Percentiles rank a stretch among this genome's conserved stretches.
Evolutionary conservation across 163 green algal species (phyloP).

Genomic region (Smithsoniella earleae): DNA sequence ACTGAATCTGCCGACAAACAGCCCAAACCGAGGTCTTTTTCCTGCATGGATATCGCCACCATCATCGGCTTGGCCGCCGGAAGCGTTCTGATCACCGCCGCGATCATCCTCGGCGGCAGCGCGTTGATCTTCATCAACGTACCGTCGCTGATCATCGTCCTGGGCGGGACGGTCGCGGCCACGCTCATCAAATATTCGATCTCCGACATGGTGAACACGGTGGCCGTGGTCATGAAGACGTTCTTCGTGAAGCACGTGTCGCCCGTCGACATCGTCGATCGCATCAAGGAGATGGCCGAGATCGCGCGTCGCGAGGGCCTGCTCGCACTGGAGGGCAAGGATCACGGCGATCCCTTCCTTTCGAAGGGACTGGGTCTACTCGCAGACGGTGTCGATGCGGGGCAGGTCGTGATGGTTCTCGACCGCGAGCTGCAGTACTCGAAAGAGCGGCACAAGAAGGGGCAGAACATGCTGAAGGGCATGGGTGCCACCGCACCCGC

Average conservation of each 20-base stretch:
- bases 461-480: not conserved
- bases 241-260: not conserved
- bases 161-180: not conserved
- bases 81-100: not conserved
- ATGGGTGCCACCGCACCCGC: not conserved
- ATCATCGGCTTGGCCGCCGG: no score
- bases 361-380: not conserved
- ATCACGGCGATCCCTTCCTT: not conserved
- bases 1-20: no score
- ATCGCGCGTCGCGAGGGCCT: not conserved
- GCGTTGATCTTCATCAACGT: not conserved
- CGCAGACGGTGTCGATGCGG: not conserved
- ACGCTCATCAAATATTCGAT: not conserved
- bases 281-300: not conserved
- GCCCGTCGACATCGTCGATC: not conserved
- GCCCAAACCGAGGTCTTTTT: no score
- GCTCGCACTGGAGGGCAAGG: not conserved
- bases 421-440: not conserved
- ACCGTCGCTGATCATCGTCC: slow-evolving; percentile 4
- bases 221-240: not conserved
- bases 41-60: not conserved
- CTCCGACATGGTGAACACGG: not conserved
- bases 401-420: not conserved
- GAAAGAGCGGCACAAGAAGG: not conserved
- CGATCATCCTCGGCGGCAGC: slow-evolving; percentile 21